phyloP scores from a whole-genome alignment of 2,329 filamentous ascomycete species.

The Cladosporium sp. region DNA sequence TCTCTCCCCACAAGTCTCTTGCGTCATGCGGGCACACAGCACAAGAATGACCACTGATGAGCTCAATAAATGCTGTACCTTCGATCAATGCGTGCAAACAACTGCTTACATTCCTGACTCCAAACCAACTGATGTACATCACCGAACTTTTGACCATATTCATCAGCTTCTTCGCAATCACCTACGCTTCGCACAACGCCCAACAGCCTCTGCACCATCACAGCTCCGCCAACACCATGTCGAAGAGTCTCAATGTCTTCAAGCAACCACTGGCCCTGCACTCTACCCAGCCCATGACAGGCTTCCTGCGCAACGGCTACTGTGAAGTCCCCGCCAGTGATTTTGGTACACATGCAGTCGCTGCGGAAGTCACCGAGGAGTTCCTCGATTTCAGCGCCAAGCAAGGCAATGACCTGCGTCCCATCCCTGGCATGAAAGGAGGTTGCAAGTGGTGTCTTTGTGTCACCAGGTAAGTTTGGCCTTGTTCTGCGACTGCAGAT shows the following conservation, averaged over 20 bases:
- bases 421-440: conserved; percentile 48
- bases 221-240: conserved; percentile 24
- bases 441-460: conserved; percentile 64
- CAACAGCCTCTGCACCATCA: conserved; percentile 17
- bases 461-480: conserved; percentile 47
- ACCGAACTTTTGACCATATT: background rate
- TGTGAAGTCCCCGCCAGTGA: conserved; percentile 54
- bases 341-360: conserved; percentile 57
- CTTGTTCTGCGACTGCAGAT: background rate
- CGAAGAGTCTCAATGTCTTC: conserved; percentile 45
- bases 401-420: conserved; percentile 56
- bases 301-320: conserved; percentile 59
- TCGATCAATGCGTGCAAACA: background rate
- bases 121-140: background rate
- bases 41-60: conserved; percentile 15
- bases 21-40: background rate
- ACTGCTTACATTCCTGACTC: background rate
- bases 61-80: background rate
- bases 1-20: background rate
- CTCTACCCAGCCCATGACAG: conserved; percentile 56
- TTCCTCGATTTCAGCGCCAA: conserved; percentile 60
- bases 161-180: background rate
- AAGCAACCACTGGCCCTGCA: conserved; percentile 56
- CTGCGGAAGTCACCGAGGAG: conserved; percentile 54
- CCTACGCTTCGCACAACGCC: conserved; percentile 3